Base-by-base conservation (phyloP, 768 basidiomycete genomes). In the Agaricus subrufescens region DNA sequence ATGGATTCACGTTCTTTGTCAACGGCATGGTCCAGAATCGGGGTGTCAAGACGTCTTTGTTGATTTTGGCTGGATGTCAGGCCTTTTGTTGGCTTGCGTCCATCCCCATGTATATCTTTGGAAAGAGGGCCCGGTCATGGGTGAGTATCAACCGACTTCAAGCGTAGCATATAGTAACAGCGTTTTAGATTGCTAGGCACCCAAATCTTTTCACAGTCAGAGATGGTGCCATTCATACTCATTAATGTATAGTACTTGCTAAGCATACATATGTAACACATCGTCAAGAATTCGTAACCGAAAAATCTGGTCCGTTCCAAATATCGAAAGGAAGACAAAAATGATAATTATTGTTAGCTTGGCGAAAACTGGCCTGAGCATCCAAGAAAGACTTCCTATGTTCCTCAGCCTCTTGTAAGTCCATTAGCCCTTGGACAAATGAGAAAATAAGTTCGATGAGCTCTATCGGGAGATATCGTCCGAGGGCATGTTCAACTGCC, bases 281-380 rank as follows among this genome's bases (percentile, higher is more conserved):
- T 27, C 23, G 14, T 45, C 46, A 50, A 12, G 19, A 29, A 27
- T 5, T 31, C 38, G 50, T 48, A 15, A 50, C 19, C 26, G 58
- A 50, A 23, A 54, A 47, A 19, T 67, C 67, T 12, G 65, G 65
- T 43, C 67, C 73, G 54, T 71, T 73, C 75, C 76, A 79, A 15
- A 77, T 68, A 63, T 80, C 74, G 59, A 81, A 81, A 3, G 77
- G 77, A 29, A 81, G 68, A 61, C 77, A 79, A 61, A 81, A 82
- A 60, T 79, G 75, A 61, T 71, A 71, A 34, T 67, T 66, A 58
- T 79, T 73, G 61, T 75, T 81, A 26, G 66, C 60, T 37, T 63
- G 65, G 54, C 70, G 69, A 56, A 81, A 80, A 11, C 51, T 59
- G 45, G 67, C 65, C 40, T 73, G 67, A 46, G 69, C 73, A 14